Percentiles rank a stretch among this genome's conserved stretches.
Conservation (phyloP, 352 stramenopile genomes). For the Blastocystis hominis region DNA sequence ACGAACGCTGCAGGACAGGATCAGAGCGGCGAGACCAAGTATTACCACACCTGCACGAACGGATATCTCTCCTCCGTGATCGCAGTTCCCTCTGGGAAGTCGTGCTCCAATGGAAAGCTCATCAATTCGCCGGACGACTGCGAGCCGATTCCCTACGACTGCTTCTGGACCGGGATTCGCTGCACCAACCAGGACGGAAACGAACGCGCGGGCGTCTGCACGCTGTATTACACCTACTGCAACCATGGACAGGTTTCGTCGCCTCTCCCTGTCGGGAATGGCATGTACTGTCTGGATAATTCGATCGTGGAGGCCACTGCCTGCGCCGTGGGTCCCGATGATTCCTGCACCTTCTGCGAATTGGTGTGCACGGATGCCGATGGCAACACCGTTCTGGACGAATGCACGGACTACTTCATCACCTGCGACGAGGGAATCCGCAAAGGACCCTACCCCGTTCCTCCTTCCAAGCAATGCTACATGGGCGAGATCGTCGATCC, state of each 20-base stretch:
- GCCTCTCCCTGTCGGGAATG: background rate
- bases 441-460: background rate
- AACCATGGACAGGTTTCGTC: background rate
- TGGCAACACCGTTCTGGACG: background rate
- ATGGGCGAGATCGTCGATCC: background rate
- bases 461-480: background rate
- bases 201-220: background rate
- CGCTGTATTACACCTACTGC: background rate
- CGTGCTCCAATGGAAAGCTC: background rate
- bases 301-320: background rate
- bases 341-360: constrained; percentile 21
- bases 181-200: background rate
- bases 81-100: background rate
- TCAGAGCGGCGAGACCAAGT: background rate
- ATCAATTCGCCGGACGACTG: background rate
- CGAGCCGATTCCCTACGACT: background rate
- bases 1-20: constrained; percentile 1
- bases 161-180: constrained; percentile 21
- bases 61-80: constrained; percentile 49
- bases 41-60: constrained; percentile 16
- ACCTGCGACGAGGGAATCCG: background rate
- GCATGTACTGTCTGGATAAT: constrained; percentile 23
- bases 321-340: background rate
- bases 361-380: background rate
- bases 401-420: constrained; percentile 29